Percentiles rank a stretch among this genome's conserved stretches.
Evolutionary conservation across 257 asterid species (phyloP).

Genomic region (Ocimum tenuiflorum): DNA sequence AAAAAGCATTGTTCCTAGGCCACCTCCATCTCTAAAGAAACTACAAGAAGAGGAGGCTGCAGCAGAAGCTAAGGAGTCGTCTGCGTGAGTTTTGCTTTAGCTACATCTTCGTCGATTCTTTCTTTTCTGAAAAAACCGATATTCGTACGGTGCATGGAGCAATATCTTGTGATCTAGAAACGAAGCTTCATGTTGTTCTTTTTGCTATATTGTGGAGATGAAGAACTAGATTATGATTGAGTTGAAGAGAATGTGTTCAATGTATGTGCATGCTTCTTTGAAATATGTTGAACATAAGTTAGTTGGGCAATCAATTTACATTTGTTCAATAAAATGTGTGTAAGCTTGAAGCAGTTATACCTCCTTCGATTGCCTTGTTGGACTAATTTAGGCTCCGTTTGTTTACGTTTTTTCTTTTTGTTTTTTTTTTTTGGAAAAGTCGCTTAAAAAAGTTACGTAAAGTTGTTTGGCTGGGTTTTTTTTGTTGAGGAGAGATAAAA

Average conservation of each 20-base stretch:
- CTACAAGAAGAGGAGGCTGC: conserved; percentile 87
- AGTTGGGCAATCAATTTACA: neutral
- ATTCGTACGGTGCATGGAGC: conserved; percentile 13
- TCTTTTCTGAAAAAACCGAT: neutral
- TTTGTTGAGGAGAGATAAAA: too few species aligned
- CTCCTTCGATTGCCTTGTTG: too few species aligned
- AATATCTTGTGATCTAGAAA: neutral
- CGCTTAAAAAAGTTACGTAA: too few species aligned
- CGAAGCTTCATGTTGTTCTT: neutral
- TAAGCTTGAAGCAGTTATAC: too few species aligned
- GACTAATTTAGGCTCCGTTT: too few species aligned
- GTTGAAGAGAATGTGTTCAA: neutral
- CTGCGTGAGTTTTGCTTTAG: conserved; percentile 30
- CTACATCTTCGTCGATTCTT: neutral
- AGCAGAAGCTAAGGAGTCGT: conserved; percentile 69
- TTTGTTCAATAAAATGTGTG: neutral
- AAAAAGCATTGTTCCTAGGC: conserved; percentile 87
- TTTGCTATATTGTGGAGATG: neutral
- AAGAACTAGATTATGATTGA: neutral
- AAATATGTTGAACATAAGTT: neutral
- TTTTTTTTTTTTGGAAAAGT: too few species aligned
- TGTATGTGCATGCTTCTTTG: neutral
- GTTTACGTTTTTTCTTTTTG: too few species aligned
- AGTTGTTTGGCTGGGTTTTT: too few species aligned
- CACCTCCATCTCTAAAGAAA: conserved; percentile 81